Conservation (phyloP, 139 green algal species). For the Gonium pectorale region DNA sequence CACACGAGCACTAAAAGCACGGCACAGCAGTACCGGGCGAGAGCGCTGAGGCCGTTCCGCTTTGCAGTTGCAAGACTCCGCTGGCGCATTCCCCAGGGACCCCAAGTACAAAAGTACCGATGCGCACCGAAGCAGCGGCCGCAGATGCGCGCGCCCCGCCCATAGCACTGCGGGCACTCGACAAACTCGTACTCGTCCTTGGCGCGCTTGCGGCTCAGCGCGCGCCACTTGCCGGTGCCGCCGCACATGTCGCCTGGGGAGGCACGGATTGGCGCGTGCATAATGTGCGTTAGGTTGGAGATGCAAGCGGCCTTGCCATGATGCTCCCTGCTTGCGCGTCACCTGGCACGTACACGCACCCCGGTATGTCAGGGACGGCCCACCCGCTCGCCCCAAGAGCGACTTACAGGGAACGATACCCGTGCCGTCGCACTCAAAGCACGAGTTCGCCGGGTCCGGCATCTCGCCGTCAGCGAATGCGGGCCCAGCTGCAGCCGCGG, state of each 20-base stretch:
- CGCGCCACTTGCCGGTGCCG: slow-evolving; percentile 97
- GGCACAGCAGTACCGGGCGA: no score
- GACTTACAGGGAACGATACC: slow-evolving; percentile 82
- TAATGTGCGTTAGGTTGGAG: background rate
- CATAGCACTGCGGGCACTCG: slow-evolving; percentile 98
- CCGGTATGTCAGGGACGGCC: background rate
- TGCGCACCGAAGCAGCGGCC: slow-evolving; percentile 90
- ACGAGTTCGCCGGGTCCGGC: slow-evolving; percentile 58
- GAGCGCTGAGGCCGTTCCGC: no score
- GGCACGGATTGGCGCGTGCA: background rate
- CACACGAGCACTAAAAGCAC: no score
- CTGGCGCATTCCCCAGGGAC: no score
- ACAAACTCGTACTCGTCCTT: slow-evolving; percentile 98
- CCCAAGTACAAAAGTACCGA: no score
- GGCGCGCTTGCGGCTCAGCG: slow-evolving; percentile 91
- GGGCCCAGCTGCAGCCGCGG: slow-evolving; percentile 26
- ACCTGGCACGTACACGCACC: background rate
- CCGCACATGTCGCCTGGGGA: slow-evolving; percentile 96
- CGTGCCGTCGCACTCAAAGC: slow-evolving; percentile 86
- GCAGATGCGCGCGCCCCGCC: slow-evolving; percentile 91
- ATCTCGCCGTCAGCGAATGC: background rate
- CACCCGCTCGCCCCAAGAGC: background rate
- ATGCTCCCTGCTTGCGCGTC: background rate
- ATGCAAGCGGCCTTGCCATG: background rate
- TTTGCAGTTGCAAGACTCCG: no score